Base-by-base conservation (phyloP, 306 rosid species). In the Herpetospermum pedunculosum region DNA sequence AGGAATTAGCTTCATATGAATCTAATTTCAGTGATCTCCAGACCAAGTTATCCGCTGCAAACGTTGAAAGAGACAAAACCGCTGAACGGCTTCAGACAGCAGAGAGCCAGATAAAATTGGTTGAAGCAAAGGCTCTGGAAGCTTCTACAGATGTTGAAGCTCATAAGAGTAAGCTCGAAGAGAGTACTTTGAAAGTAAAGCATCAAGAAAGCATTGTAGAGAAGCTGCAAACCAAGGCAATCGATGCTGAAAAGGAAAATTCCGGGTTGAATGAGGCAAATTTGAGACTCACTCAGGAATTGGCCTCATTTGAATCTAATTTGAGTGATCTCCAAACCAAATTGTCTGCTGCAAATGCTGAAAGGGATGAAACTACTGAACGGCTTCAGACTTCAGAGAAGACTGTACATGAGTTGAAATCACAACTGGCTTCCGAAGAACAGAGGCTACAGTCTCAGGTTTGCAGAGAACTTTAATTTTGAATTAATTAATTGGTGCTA, bases 391-490 rank as follows among this genome's bases (percentile, higher is more conserved):
- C 68, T 50, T 71, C 81, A 10, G 85, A 82, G 81, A 83, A 82
- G 81, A 78, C 79, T 2, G 57, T 87, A 4, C 88, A 88, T 68
- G 89, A 91, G 70, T 82, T 91, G 64, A 80, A 48, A 23, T 77
- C 70, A 37, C 84, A 84, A 83, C 96, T 87, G 41, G 70, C 84
- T 74, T 83, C 83, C 25, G 96, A 95, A 77, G 85, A 80, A 73
- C 85, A 91, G 81, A 76, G 80, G 69, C 80, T 95, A 58, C 87
- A 89, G 72, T 91, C 92, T 58, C 93, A 95, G 99, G 99, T 95
- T 82, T 47, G 81, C 46, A 44, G 12, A 67, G n/a, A 47, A 53
- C 15, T 23, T 68, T 50, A 19, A 4, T 23, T 63, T 63, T 63
- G 47, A 40, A 59, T 0, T 30, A 10, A 10, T 50, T 47, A 70